Base-by-base conservation (phyloP, 202 grass and related monocot species). In the Hordeum pubiflorum region DNA sequence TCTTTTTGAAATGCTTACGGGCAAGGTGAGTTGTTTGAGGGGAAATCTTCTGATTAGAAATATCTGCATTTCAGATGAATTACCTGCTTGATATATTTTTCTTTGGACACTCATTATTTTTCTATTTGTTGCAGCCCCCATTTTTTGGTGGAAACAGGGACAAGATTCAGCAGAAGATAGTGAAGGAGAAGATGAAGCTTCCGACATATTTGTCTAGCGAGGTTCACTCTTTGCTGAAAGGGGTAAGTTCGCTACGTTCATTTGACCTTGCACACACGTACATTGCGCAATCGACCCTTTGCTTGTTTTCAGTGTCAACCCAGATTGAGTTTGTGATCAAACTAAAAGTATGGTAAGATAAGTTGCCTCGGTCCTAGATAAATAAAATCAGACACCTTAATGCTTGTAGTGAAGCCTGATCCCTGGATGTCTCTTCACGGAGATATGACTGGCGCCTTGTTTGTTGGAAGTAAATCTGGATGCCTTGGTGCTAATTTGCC, bases 1-100 rank as follows among this genome's bases (percentile, higher is more conserved):
- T 60, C 85, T 98, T 83, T 98, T 95, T 29, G 96, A 98, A 89
- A 98, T 98, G 96, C 96, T 98, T 85, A 98, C 96, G 2, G 88
- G 96, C 80, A 95, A 89, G 90, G 96, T 98, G 52, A 79, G 77
- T 69, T 85, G 24, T 84, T 82, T 70, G 63, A 69, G 18, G 5
- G 15, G n/a, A 6, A 62, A 75, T 37, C 41, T 84, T 82, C 20
- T 74, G 13, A 21, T 26, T 20, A 26, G 69, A 37, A 44, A 9
- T 81, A 24, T 70, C 71, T 83, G 40, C 7, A 72, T 39, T 5
- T 15, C 13, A 58, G 58, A 72, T 10, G 10, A 37, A 21, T 50
- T 65, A 41, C 31, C 41, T 46, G 13, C 44, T 57, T 72, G 8
- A 56, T 62, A 3, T 76, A 12, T 72, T 33, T 78, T 50, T 76